These are phyloP conservation scores for Saccharomyces jurei DNA, from an alignment of 805 yeast genomes.

Conservation along the genomic window DNA sequence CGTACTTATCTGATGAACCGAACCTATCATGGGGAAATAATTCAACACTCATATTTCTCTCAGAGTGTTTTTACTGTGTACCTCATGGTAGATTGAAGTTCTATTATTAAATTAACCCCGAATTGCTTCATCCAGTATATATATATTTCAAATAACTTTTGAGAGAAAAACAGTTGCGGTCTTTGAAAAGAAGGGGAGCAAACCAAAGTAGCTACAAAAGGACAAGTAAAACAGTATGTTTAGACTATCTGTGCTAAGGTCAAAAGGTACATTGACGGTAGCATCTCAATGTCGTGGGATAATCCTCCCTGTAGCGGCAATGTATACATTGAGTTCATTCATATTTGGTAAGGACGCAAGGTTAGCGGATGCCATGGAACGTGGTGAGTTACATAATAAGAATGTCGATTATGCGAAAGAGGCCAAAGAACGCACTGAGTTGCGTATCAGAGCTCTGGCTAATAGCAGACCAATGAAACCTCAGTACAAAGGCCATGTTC, in stretches of 20 bases:
- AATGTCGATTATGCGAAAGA: slow-evolving; percentile 31
- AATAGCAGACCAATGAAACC: slow-evolving; percentile 26
- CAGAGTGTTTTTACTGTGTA: neutral
- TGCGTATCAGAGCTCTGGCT: slow-evolving; percentile 14
- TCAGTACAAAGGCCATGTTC: slow-evolving; percentile 73
- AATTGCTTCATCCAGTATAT: neutral
- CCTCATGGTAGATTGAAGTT: neutral
- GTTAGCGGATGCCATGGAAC: slow-evolving; percentile 53
- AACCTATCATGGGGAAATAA: slow-evolving; percentile 26
- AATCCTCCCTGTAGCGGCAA: slow-evolving; percentile 8
- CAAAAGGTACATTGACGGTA: slow-evolving; percentile 1
- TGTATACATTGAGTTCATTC: slow-evolving; percentile 16
- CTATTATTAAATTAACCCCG: neutral
- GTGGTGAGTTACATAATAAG: slow-evolving; percentile 25
- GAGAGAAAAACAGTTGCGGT: slow-evolving; percentile 2
- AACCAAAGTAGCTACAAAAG: neutral
- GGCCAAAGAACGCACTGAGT: slow-evolving; percentile 29
- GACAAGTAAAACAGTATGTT: neutral
- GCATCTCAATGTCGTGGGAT: slow-evolving; percentile 8
- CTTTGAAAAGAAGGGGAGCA: neutral
- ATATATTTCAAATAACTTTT: neutral
- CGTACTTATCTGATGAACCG: slow-evolving; percentile 11
- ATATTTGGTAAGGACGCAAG: slow-evolving; percentile 37
- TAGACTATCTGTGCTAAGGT: neutral
- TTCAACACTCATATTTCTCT: slow-evolving; percentile 27